These are phyloP conservation scores for Populus hybrid DNA, from an alignment of 441 rosid species.

Conservation along the genomic window DNA sequence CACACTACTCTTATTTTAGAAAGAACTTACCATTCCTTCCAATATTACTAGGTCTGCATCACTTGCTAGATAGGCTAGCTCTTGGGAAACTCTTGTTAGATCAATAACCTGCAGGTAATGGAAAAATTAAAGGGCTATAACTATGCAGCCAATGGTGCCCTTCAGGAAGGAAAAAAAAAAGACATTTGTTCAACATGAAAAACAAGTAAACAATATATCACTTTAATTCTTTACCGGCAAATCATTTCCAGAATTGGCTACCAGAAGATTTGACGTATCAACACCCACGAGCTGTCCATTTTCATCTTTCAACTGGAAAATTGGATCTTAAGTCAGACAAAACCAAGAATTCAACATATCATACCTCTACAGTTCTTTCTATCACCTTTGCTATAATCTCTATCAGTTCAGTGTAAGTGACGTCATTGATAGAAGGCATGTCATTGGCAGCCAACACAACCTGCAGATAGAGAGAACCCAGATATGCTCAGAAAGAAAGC, in stretches of 20 bases:
- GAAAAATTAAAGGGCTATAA: conserved; percentile 12
- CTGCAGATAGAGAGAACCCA: conserved; percentile 33
- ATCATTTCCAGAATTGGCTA: conserved; percentile 94
- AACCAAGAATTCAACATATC: conserved; percentile 12
- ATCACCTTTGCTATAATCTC: conserved; percentile 78
- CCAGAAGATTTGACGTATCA: conserved; percentile 68
- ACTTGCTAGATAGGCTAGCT: conserved; percentile 68
- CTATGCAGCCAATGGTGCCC: background rate
- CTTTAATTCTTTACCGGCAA: conserved; percentile 61
- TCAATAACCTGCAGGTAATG: conserved; percentile 70
- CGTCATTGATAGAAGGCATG: conserved; percentile 89
- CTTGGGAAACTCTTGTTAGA: conserved; percentile 79
- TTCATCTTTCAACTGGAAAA: conserved; percentile 80
- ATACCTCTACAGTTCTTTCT: background rate
- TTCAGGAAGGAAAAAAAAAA: background rate
- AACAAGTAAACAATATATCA: background rate
- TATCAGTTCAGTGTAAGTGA: conserved; percentile 75
- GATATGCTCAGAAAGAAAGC: background rate
- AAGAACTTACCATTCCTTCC: conserved; percentile 91
- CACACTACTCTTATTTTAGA: background rate
- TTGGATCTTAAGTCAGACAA: conserved; percentile 30
- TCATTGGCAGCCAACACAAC: conserved; percentile 95
- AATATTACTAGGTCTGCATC: conserved; percentile 89
- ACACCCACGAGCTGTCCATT: conserved; percentile 68
- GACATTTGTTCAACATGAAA: background rate